phyloP scores from a whole-genome alignment of 2,329 filamentous ascomycete genomes.

The Fusarium udum region DNA sequence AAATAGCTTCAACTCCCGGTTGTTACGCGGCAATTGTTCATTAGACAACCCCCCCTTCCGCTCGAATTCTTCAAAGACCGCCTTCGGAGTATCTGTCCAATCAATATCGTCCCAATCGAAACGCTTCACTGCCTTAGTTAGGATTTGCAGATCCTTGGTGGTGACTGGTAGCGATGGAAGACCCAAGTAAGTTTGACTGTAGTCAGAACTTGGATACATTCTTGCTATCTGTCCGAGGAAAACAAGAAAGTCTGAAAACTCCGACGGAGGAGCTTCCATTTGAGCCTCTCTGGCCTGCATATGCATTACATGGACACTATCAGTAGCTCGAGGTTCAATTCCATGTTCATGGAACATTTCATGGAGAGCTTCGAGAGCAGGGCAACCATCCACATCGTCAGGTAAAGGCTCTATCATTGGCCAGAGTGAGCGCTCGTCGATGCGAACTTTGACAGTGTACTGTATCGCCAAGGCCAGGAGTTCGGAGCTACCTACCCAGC shows the following conservation, averaged over 20 bases:
- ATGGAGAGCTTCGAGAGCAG: too few relatives aligned
- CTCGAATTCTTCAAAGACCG: not conserved
- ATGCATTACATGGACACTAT: not conserved
- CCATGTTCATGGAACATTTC: too few relatives aligned
- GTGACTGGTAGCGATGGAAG: not conserved
- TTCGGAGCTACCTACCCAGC: fast-evolving
- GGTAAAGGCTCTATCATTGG: not conserved
- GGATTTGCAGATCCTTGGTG: not conserved
- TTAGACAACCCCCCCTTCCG: not conserved
- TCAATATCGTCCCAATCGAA: not conserved
- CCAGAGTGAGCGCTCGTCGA: not conserved
- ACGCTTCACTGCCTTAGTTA: not conserved
- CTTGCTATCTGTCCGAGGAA: not conserved
- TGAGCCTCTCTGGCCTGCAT: not conserved
- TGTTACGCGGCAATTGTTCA: not conserved
- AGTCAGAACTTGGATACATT: not conserved
- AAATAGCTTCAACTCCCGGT: not conserved
- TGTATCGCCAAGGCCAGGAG: not conserved
- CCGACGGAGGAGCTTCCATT: not conserved
- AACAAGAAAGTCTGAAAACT: not conserved
- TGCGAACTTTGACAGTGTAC: not conserved
- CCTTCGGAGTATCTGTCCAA: not conserved
- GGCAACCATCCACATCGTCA: too few relatives aligned
- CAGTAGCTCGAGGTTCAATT: too few relatives aligned
- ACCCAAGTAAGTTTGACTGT: not conserved